Percentiles rank a stretch among this genome's conserved stretches.
Conservation (phyloP, 1,284 basidiomycete species). For the Chalciporus sp. region DNA sequence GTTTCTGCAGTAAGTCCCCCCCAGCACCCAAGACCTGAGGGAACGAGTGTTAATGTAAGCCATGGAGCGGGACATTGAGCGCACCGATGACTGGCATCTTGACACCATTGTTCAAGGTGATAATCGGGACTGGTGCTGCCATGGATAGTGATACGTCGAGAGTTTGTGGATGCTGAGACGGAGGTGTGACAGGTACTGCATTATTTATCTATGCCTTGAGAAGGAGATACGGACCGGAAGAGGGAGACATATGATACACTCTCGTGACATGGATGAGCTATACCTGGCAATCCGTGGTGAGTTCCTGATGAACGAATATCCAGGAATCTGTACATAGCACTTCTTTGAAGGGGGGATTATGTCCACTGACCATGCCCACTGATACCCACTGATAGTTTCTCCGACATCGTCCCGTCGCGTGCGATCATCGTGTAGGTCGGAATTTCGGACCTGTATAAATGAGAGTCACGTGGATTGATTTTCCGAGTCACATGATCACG, state of each 20-base stretch:
- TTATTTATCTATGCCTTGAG: neutral
- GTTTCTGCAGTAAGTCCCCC: neutral
- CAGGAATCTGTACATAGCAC: no score
- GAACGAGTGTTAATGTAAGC: neutral
- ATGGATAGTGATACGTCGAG: no score
- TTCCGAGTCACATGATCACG: conserved; percentile 18
- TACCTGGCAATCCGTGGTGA: no score
- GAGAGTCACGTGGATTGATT: conserved; percentile 24
- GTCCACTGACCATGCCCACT: no score
- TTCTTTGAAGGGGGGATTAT: no score
- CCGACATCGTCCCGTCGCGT: no score
- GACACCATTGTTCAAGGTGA: conserved; percentile 5
- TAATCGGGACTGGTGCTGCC: neutral
- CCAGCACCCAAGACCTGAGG: conserved; percentile 2
- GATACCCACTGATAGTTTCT: no score
- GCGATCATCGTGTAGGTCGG: no score
- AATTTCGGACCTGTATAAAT: conserved; percentile 1
- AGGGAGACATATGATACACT: neutral
- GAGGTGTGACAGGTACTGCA: no score
- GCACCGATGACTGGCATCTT: conserved; percentile 9
- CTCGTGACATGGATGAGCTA: neutral
- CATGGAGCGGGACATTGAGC: neutral
- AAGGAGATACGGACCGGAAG: neutral
- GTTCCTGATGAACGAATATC: no score
- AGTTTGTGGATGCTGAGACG: no score